A percentile compares a stretch with the other conserved stretches of the same genome.
Conservation (phyloP, 2,329 filamentous ascomycete species). For the Fusarium fujikuroi region DNA sequence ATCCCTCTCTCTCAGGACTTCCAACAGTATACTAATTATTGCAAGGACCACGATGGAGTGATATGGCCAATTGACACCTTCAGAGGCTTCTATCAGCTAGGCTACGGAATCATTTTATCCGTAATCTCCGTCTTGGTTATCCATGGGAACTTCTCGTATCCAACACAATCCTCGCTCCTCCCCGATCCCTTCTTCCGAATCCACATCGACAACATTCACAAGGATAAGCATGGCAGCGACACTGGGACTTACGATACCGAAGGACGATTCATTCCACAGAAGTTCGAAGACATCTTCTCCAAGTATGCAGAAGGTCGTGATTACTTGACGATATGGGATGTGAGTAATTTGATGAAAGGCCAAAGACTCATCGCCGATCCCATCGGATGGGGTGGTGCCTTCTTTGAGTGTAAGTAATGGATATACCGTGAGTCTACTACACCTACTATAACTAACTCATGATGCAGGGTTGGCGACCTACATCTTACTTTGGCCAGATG, state of each 20-base stretch:
- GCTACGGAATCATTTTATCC: fast-evolving
- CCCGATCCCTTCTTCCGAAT: fast-evolving
- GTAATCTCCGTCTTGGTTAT: fast-evolving
- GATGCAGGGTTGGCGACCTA: not conserved
- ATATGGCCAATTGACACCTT: not conserved
- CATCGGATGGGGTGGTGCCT: not conserved
- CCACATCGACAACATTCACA: fast-evolving
- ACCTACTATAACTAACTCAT: fast-evolving
- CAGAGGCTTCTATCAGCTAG: not conserved
- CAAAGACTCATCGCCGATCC: not conserved
- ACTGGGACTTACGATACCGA: not conserved
- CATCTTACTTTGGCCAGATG: not conserved
- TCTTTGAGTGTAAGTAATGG: not conserved
- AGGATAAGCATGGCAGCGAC: not conserved
- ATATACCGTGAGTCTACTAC: fast-evolving
- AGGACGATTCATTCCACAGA: not conserved
- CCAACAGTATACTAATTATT: fast-evolving
- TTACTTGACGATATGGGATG: not conserved
- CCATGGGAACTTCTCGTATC: not conserved
- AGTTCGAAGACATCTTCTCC: not conserved
- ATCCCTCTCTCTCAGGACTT: fast-evolving
- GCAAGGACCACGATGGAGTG: not conserved
- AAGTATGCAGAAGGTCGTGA: not conserved
- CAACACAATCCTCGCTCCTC: not conserved
- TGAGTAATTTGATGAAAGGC: fast-evolving